Evolutionary conservation across 1,284 basidiomycete species (phyloP), one percentile per base, ranked within the genome.

Genomic region (Apiotrichum sp.): DNA sequence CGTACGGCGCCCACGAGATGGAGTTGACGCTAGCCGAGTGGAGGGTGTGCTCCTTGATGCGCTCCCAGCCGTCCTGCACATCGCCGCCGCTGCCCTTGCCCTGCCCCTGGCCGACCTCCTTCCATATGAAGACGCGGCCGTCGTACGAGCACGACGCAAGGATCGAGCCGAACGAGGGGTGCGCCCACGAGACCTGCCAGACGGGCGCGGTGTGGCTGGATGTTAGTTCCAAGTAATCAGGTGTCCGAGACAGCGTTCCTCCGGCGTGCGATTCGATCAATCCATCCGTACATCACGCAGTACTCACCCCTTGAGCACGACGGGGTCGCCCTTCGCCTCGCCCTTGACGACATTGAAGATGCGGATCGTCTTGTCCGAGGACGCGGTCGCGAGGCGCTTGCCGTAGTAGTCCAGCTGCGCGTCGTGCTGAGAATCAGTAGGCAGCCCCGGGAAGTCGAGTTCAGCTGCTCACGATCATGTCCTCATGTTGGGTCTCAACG

Each of bases 141-240:
- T 98, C 95, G 75, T 98, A 98, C 4, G 93, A 97, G 73, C 91
- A 96, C 38, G 91, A 95, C 16, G 95, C 95, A 50, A 98, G 85
- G 69, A 98, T 96, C 62, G 89, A 86, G 1, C 95, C 95, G 66
- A 91, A 93, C 73, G 92, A 93, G 6, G 96, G 95, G 70, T 98
- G 93, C 6, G 90, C 95, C 96, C 95, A 98, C n/a, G 93, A 85
- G 48, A 98, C 86, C 74, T 96, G 93, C 93, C 95, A 98, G 39
- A 98, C 92, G 3, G 95, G 95, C 14, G 93, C 93, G 11, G 92
- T 91, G 77, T 98, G 96, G 50, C 92, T 79, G 54, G 29, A 3
- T 46, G 38, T 54, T 36, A 49, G 29, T 14, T 40, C 40, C 22
- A 22, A 22, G 22, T 22, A 22, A 22, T 16, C 16, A 43, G 33